phyloP scores from a whole-genome alignment of 1,284 basidiomycete genomes.

The Puccinia sorghi region DNA sequence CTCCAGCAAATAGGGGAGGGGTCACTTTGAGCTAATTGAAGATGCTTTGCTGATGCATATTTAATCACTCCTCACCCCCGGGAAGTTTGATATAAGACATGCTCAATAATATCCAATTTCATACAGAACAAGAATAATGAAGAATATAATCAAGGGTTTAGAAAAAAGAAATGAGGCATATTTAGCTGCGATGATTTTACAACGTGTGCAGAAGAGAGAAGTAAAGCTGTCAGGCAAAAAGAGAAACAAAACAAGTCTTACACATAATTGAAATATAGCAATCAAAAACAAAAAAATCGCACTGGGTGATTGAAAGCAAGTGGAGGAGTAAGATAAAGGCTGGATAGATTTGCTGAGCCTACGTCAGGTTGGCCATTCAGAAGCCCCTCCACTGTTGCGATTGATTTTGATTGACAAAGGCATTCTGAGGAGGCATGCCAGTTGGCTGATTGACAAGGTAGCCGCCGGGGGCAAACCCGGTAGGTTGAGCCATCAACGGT shows the following conservation, averaged over 20 bases:
- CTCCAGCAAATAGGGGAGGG: too few relatives aligned
- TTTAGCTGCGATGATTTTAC: not conserved
- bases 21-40: too few relatives aligned
- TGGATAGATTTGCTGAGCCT: not conserved
- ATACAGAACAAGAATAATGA: not conserved
- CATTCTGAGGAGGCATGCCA: constrained; percentile 37
- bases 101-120: not conserved
- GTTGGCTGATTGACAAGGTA: constrained; percentile 44
- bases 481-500: constrained; percentile 42
- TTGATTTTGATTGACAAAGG: constrained; percentile 33
- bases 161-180: not conserved
- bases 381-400: constrained; percentile 44
- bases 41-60: too few relatives aligned
- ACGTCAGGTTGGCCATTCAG: not conserved
- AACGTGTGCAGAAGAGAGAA: not conserved
- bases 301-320: not conserved
- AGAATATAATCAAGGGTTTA: not conserved
- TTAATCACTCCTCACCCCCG: too few relatives aligned
- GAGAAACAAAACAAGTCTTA: not conserved
- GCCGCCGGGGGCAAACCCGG: constrained; percentile 48
- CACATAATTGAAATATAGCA: not conserved
- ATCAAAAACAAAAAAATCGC: not conserved
- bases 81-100: not conserved
- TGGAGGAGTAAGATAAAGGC: not conserved
- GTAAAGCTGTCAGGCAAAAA: too few relatives aligned